These are phyloP conservation scores for Pulicaria dysenterica DNA, from an alignment of 129 eudicot genomes.

Conservation along the genomic window DNA sequence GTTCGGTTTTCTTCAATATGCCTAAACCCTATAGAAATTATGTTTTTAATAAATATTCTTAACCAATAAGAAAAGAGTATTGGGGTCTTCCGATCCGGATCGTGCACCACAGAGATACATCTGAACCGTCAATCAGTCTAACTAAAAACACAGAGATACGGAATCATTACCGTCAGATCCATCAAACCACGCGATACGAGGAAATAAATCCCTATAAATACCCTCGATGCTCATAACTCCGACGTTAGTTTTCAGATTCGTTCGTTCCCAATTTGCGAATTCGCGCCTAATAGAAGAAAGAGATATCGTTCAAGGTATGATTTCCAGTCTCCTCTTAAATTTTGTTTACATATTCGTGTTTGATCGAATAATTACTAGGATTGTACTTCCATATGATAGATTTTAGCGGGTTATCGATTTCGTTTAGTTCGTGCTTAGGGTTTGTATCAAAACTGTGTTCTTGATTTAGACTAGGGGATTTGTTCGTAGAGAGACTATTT, in stretches of 20 bases:
- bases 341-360: neutral
- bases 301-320: slow-evolving; percentile 2
- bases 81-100: neutral
- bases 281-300: neutral
- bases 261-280: neutral
- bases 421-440: neutral
- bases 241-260: neutral
- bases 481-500: no score
- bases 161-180: slow-evolving; percentile 21
- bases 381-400: neutral
- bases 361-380: neutral
- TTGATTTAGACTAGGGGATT: neutral
- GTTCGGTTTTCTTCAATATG: no score
- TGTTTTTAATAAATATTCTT: no score
- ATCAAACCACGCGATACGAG: neutral
- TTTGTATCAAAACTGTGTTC: neutral
- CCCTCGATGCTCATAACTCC: neutral
- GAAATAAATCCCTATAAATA: slow-evolving; percentile 14
- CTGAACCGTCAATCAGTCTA: slow-evolving; percentile 21
- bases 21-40: no score
- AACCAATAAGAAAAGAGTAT: slow-evolving; percentile 18
- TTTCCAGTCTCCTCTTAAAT: neutral
- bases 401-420: neutral
- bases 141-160: slow-evolving; percentile 8
- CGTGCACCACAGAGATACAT: neutral